phyloP scores from a whole-genome alignment of 2,329 filamentous ascomycete species.

The Penicillium palitans region DNA sequence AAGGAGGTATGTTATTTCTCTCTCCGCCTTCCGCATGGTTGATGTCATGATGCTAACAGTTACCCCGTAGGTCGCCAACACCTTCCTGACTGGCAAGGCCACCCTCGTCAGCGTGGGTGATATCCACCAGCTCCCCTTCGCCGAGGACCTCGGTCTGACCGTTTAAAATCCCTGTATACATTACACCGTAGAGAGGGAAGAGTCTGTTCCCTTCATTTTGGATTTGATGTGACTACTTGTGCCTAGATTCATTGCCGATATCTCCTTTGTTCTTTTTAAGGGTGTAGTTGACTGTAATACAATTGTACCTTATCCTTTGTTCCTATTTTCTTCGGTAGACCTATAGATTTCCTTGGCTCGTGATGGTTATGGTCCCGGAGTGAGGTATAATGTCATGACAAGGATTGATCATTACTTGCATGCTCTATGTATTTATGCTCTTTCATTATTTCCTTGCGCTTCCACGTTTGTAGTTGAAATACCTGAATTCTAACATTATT shows the following conservation, averaged over 20 bases:
- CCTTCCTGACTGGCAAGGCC: slow-evolving; percentile 83
- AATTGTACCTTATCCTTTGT: slow-evolving; percentile 38
- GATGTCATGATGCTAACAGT: slow-evolving; percentile 26
- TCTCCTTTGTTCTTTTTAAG: slow-evolving; percentile 35
- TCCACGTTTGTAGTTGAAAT: neutral
- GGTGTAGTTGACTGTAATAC: slow-evolving; percentile 45
- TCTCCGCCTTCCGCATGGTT: neutral
- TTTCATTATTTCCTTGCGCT: neutral
- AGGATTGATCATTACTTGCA: neutral
- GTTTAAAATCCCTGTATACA: slow-evolving; percentile 64
- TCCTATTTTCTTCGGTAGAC: slow-evolving; percentile 6
- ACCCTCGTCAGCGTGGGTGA: slow-evolving; percentile 89
- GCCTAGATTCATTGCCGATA: slow-evolving; percentile 42
- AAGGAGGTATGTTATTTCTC: slow-evolving; percentile 67
- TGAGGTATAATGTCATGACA: neutral
- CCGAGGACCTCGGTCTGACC: slow-evolving; percentile 88
- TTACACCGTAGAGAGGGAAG: slow-evolving; percentile 40
- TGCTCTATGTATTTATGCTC: neutral
- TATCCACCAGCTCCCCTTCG: slow-evolving; percentile 85
- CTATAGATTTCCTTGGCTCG: neutral
- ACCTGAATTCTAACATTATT: too few species aligned
- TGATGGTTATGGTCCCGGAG: neutral
- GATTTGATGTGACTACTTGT: slow-evolving; percentile 35
- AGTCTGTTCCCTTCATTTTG: slow-evolving; percentile 28
- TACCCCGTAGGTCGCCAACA: slow-evolving; percentile 72